Conservation (phyloP, 2,329 filamentous ascomycete genomes). For the Aspergillus fumigatus region DNA sequence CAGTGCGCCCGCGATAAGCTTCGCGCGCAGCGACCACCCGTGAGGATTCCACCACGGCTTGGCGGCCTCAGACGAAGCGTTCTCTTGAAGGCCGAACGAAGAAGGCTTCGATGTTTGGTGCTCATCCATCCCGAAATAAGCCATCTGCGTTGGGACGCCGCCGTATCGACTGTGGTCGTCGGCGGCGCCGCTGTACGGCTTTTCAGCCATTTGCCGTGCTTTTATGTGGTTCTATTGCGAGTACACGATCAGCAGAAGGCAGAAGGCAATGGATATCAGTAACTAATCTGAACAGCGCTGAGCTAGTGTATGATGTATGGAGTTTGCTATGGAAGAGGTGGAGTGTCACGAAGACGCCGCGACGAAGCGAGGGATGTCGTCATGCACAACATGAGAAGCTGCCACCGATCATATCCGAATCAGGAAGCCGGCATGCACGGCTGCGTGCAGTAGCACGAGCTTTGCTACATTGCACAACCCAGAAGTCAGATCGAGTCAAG, state of each 20-base stretch:
- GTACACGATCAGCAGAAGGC: not conserved
- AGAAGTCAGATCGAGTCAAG: not conserved
- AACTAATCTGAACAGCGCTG: not conserved
- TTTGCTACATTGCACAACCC: constrained; percentile 1
- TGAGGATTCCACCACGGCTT: constrained; percentile 44
- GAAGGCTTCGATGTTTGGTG: constrained; percentile 16
- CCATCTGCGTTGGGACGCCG: constrained; percentile 14
- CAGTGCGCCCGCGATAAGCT: constrained; percentile 41
- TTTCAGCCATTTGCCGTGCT: constrained; percentile 10
- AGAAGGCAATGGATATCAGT: not conserved
- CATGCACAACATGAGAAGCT: constrained; percentile 4
- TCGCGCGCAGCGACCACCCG: constrained; percentile 52
- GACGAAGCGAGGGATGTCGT: constrained; percentile 4
- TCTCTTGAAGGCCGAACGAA: constrained; percentile 5
- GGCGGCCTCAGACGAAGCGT: constrained; percentile 1
- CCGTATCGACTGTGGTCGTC: constrained; percentile 20
- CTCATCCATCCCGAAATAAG: constrained; percentile 12
- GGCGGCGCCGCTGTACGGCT: constrained; percentile 8
- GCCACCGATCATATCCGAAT: constrained; percentile 11
- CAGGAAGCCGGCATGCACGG: constrained; percentile 4
- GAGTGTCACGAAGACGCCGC: not conserved
- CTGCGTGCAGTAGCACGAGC: constrained; percentile 4
- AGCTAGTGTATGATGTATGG: not conserved
- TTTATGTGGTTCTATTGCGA: not conserved
- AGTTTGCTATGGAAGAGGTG: not conserved